Evolutionary conservation across 1,284 basidiomycete genomes (phyloP).

Genomic region (Heterobasidion irregulare): DNA sequence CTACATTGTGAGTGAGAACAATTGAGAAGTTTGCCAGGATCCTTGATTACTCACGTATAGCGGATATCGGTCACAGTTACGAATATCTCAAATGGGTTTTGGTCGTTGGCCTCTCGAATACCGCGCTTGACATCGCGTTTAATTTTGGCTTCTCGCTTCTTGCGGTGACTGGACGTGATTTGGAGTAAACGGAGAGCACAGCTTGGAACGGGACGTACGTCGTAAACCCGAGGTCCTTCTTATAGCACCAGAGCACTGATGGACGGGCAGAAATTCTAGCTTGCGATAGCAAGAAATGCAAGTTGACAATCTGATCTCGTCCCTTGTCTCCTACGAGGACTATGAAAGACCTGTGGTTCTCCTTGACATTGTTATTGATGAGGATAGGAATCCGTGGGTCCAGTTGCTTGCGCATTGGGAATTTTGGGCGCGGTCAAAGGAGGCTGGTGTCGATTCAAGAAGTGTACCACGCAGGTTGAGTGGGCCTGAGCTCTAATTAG

Average conservation of each 20-base stretch:
- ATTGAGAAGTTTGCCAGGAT: neutral
- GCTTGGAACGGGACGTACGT: conserved; percentile 42
- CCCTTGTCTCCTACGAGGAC: conserved; percentile 95
- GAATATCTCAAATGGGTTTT: conserved; percentile 97
- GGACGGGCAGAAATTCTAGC: conserved; percentile 84
- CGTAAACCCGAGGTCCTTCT: conserved; percentile 93
- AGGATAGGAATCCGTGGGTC: conserved; percentile 91
- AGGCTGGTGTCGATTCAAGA: neutral
- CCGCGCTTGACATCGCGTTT: conserved; percentile 93
- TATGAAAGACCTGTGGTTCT: conserved; percentile 93
- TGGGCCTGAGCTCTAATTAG: neutral
- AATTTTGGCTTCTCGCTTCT: conserved; percentile 93
- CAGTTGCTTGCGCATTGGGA: conserved; percentile 72
- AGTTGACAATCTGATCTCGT: conserved; percentile 93
- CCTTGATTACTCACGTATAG: conserved; percentile 63
- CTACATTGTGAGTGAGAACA: conserved; percentile 19
- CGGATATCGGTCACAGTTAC: conserved; percentile 98
- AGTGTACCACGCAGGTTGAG: neutral
- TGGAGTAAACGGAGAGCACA: neutral
- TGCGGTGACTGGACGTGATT: conserved; percentile 67
- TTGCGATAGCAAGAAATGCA: conserved; percentile 93
- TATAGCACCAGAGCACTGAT: conserved; percentile 95
- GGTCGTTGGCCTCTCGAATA: conserved; percentile 89
- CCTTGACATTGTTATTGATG: conserved; percentile 90
- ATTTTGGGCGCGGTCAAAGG: neutral